Percentiles rank a stretch among this genome's conserved stretches.
Conservation (phyloP, 768 basidiomycete species). For the Cystofilobasidium capitatum region DNA sequence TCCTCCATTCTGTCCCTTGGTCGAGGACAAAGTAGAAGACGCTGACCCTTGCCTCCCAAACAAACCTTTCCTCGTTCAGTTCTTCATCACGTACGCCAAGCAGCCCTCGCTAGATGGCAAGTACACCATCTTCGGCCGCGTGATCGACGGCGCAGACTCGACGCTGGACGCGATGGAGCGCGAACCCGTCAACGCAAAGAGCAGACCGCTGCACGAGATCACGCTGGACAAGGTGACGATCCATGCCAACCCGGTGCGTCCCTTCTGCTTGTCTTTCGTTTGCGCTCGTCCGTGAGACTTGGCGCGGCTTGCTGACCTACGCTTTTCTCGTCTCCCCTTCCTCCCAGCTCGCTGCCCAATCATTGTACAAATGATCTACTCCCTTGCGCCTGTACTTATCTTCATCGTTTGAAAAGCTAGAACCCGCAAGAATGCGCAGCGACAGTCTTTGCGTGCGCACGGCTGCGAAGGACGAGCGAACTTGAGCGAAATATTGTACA, state of each 20-base stretch:
- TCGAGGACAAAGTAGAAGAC: background rate
- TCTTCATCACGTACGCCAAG: constrained; percentile 83
- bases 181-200: constrained; percentile 81
- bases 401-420: no score
- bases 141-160: constrained; percentile 95
- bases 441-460: no score
- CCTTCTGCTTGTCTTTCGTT: no score
- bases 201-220: constrained; percentile 75
- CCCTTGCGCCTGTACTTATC: no score
- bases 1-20: background rate
- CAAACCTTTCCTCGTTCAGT: constrained; percentile 47
- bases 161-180: constrained; percentile 90
- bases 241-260: constrained; percentile 25
- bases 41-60: background rate
- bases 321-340: background rate
- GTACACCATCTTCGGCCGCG: constrained; percentile 74
- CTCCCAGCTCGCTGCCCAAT: background rate
- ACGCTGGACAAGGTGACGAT: constrained; percentile 59
- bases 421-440: no score
- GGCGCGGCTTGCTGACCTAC: background rate
- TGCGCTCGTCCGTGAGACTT: background rate
- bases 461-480: no score
- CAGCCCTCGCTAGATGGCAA: constrained; percentile 90
- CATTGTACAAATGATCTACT: constrained; percentile 7
- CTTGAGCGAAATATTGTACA: no score